phyloP scores from a whole-genome alignment of 164 flowering plant species.

The Hamamelis virginiana region DNA sequence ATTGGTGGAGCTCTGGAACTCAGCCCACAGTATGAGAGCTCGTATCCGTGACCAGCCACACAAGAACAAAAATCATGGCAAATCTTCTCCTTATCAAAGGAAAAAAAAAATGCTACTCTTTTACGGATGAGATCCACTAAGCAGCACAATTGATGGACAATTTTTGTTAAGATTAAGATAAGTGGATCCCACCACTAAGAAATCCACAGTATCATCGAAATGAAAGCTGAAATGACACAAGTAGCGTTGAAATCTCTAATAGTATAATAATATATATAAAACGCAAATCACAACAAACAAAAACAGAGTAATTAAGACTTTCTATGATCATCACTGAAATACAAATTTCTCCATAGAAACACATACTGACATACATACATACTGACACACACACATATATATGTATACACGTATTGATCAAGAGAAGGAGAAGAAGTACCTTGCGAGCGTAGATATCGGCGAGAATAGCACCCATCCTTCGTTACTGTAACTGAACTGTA shows the following conservation, averaged over 20 bases:
- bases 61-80: too few relatives aligned
- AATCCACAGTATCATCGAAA: neutral
- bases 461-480: slow-evolving; percentile 85
- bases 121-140: too few relatives aligned
- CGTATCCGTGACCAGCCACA: too few relatives aligned
- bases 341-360: too few relatives aligned
- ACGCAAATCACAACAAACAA: neutral
- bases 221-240: neutral
- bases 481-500: slow-evolving; percentile 59
- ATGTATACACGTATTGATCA: too few relatives aligned
- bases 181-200: neutral
- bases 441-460: slow-evolving; percentile 78
- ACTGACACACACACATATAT: too few relatives aligned
- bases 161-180: neutral
- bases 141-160: too few relatives aligned
- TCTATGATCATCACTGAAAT: neutral
- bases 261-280: neutral
- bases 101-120: too few relatives aligned
- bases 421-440: slow-evolving; percentile 35
- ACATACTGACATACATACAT: too few relatives aligned
- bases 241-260: neutral
- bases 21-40: too few relatives aligned
- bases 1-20: too few relatives aligned
- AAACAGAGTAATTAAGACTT: neutral
- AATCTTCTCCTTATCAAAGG: too few relatives aligned